A percentile compares a stretch with the other conserved stretches of the same genome.
Conservation (phyloP, 1,139 yeast species). For the Blastobotrys ciferrii region DNA sequence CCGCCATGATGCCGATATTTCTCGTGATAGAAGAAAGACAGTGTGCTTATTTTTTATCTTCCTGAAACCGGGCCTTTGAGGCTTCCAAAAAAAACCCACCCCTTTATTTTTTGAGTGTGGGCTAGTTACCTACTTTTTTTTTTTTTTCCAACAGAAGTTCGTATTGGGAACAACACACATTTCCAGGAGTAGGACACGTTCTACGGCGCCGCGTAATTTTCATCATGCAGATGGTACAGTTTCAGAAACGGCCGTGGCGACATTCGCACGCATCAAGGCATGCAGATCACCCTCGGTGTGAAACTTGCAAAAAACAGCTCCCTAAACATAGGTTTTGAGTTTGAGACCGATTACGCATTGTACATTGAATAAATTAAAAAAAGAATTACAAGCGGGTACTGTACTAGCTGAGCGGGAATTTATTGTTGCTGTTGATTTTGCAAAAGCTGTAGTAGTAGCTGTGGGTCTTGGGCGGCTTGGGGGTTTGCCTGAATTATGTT, state of each 20-base stretch:
- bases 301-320: background rate
- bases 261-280: background rate
- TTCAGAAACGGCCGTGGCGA: background rate
- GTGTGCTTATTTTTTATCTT: background rate
- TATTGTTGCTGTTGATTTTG: conserved; percentile 23
- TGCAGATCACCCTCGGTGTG: background rate
- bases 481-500: conserved; percentile 28
- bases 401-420: no score
- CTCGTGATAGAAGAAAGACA: background rate
- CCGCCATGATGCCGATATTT: conserved; percentile 1
- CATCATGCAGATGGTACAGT: background rate
- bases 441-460: conserved; percentile 28
- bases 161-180: background rate
- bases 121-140: background rate
- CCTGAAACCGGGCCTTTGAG: background rate
- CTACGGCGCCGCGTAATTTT: background rate
- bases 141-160: background rate
- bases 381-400: conserved; percentile 10
- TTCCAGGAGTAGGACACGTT: background rate
- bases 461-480: conserved; percentile 31
- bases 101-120: background rate
- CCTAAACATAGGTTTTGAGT: background rate
- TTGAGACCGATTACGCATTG: background rate
- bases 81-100: background rate
- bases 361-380: background rate